Evolutionary conservation across 352 stramenopile genomes (phyloP), one percentile per base, ranked within the genome.

Genomic region (Phytophthora tentaculata): DNA sequence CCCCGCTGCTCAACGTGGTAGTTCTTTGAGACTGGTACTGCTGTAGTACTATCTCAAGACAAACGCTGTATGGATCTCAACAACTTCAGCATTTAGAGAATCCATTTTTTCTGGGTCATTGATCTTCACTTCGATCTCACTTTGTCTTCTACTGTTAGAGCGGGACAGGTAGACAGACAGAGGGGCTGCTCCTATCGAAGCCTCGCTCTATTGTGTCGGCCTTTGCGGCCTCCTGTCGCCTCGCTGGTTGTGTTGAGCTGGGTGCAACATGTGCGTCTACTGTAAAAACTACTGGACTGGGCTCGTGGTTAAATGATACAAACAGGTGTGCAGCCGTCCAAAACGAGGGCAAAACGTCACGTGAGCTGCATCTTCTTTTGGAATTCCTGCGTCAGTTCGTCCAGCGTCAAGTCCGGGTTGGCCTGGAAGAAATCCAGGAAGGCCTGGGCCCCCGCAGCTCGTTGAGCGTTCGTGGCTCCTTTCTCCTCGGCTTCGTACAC

Each of bases 361-460:
- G 70, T 74, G 51, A 93, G 74, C 71, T 89, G 76, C 59, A 91
- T 76, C 73, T 82, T 80, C 57, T 84, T 81, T 57, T 90, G 72
- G 58, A 93, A 93, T 74, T 93, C 84, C 58, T 84, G 76, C 43
- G 79, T 90, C 47, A 93, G 65, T 56, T 90, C 81, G 52, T 90
- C 84, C 20, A 93, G 75, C 37, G 80, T 82, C 50, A 84, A 64
- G 68, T 88, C 76, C n/a, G 79, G 80, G 57, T 93, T 89, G 55
- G 79, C 79, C 62, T 90, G 74, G 52, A 90, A 85, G 49, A 83
- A 93, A 23, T 90, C 83, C 35, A 93, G 56, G 64, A 93, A 93
- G 13, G 79, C 80, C 68, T 91, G 83, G 44, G 83, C 84, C 13
- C 76, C 74, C 1, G 71, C 74, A 6, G 77, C 80, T 52, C 75